Base-by-base conservation (phyloP, 176 grass and related monocot genomes). In the Aegilops longissima region DNA sequence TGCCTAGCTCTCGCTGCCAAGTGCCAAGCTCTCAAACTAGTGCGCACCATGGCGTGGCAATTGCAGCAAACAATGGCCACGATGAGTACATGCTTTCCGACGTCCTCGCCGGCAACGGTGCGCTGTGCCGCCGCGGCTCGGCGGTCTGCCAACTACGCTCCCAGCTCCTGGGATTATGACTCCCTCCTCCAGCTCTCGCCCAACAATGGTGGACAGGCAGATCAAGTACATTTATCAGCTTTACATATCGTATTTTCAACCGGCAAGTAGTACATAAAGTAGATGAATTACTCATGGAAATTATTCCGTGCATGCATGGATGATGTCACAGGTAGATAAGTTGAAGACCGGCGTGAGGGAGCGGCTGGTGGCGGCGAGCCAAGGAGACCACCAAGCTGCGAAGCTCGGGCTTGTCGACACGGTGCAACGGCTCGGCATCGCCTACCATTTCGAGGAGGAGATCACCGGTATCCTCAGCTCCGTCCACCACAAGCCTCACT, bases 401-500 rank as follows among this genome's bases (percentile, higher is more conserved):
- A 91, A 73, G 61, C 87, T 91, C 77, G 59, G 23, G 25, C 76
- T 85, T 56, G 58, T 91, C 3, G 89, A 94, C 31, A 85, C 75
- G 0, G 6, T 91, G 52, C 89, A 91, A 81, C 87, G 87, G 47
- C 92, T 94, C 1, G 87, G 86, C 17, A 33, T 91, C 6, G 80
- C 89, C 3, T 87, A 89, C 83, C 92, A 87, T 44, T 94, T 94
- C 0, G 70, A 89, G 2, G 14, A 72, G 5, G 87, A 91, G n/a
- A 91, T 95, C 33, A 44, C 29, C 54, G 11, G 18, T 29, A 54
- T 82, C 16, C 83, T 89, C 25, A 66, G 12, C 13, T 83, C 87
- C 2, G 6, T 86, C 12, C 69, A 78, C 29, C 38, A 2, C 35
- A 42, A 73, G 11, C 9, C 33, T 14, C 8, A 9, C 73, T 3